Conservation (phyloP, 305 asterid species). For the Fraxinus sp. region DNA sequence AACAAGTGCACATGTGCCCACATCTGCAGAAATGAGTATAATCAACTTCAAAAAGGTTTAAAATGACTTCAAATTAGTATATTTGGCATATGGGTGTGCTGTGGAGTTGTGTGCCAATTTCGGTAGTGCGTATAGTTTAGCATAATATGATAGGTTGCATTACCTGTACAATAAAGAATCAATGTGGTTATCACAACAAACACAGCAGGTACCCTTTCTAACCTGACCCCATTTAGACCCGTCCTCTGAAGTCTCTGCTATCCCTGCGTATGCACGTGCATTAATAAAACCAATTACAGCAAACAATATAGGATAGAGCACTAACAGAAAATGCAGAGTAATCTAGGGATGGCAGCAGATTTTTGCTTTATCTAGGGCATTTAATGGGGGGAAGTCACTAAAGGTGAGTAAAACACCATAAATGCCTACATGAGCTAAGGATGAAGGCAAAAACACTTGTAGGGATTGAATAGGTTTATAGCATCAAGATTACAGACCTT, state of each 20-base stretch:
- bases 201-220: conserved; percentile 92
- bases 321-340: not conserved
- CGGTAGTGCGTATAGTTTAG: not conserved
- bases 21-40: conserved; percentile 50
- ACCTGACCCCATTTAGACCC: conserved; percentile 88
- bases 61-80: not conserved
- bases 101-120: not conserved
- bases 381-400: not conserved
- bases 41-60: not conserved
- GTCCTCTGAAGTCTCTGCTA: conserved; percentile 73
- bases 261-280: conserved; percentile 37
- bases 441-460: not conserved
- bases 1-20: conserved; percentile 99
- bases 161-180: conserved; percentile 95
- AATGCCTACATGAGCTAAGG: not conserved
- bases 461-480: not conserved
- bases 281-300: conserved; percentile 3
- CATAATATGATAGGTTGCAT: conserved; percentile 8
- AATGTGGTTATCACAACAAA: conserved; percentile 86
- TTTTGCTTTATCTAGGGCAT: not conserved
- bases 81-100: not conserved
- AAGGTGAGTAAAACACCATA: not conserved
- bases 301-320: not conserved
- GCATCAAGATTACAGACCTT: conserved; percentile 39
- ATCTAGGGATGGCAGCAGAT: not conserved